Percentiles rank a stretch among this genome's conserved stretches.
phyloP scores from a whole-genome alignment of 1,139 yeast species.

The Diutina sp. region DNA sequence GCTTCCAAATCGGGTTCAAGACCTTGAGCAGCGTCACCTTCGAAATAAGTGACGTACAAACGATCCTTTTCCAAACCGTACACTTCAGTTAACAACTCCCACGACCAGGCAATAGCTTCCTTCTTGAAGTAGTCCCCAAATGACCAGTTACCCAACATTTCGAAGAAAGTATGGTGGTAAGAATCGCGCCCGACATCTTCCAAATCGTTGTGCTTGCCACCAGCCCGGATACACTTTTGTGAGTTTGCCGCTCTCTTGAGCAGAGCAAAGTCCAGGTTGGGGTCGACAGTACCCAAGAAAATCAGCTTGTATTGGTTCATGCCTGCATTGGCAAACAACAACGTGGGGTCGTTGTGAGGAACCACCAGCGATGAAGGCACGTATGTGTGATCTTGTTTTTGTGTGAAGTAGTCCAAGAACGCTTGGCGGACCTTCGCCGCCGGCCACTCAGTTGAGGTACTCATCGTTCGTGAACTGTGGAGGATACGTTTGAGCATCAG shows the following conservation, averaged over 20 bases:
- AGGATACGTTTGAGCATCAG: not conserved
- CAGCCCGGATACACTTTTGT: slow-evolving; percentile 97
- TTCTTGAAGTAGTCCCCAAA: slow-evolving; percentile 96
- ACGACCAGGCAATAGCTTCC: slow-evolving; percentile 79
- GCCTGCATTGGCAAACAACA: slow-evolving; percentile 94
- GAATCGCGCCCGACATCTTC: slow-evolving; percentile 98
- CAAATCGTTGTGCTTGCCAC: slow-evolving; percentile 97
- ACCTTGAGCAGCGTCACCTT: slow-evolving; percentile 78
- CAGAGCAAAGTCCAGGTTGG: slow-evolving; percentile 72
- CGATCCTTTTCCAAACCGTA: slow-evolving; percentile 70
- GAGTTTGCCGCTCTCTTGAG: slow-evolving; percentile 89
- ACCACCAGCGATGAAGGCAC: slow-evolving; percentile 91
- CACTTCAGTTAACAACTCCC: slow-evolving; percentile 81
- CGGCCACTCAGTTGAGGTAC: slow-evolving; percentile 29
- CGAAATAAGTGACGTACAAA: slow-evolving; percentile 89
- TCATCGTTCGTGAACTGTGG: not conserved
- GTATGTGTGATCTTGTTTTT: slow-evolving; percentile 52
- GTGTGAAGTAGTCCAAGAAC: slow-evolving; percentile 68
- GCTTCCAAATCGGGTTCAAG: slow-evolving; percentile 92
- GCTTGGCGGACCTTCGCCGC: slow-evolving; percentile 75
- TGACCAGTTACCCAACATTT: slow-evolving; percentile 99
- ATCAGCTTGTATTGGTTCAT: slow-evolving; percentile 98
- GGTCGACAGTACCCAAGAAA: slow-evolving; percentile 93
- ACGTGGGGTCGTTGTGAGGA: slow-evolving; percentile 96
- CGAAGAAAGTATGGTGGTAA: slow-evolving; percentile 96